phyloP scores from a whole-genome alignment of 306 rosid species.

The Adenanthera pavonina region DNA sequence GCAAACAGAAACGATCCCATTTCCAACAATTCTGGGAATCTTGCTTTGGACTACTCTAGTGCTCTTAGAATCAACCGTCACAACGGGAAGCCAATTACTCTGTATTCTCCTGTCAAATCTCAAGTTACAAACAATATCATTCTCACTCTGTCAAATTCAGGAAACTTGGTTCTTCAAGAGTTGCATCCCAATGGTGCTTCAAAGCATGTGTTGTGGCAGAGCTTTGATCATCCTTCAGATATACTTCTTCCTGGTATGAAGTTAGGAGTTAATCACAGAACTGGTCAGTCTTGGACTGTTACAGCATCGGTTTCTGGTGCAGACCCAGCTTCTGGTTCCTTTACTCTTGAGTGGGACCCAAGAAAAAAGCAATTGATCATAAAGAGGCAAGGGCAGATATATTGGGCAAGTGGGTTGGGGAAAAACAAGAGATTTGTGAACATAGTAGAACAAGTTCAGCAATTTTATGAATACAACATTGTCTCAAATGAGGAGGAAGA shows the following conservation, averaged over 20 bases:
- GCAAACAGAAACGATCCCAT: conserved; percentile 29
- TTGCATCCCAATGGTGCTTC: not conserved
- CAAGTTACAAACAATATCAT: not conserved
- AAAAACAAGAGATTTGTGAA: not conserved
- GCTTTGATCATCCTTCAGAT: conserved; percentile 30
- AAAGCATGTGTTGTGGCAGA: conserved; percentile 27
- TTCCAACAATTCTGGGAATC: not conserved
- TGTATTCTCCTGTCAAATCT: not conserved
- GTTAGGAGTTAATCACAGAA: conserved; percentile 8
- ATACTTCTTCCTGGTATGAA: conserved; percentile 5
- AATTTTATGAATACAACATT: not conserved
- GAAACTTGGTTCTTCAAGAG: conserved; percentile 34
- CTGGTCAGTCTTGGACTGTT: not conserved
- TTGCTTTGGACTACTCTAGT: conserved; percentile 6
- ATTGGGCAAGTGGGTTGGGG: not conserved
- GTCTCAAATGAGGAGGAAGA: conserved; percentile 19
- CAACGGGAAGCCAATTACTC: not conserved
- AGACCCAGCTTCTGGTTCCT: not conserved
- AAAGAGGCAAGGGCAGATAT: not conserved
- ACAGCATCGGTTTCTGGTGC: not conserved
- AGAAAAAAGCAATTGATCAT: not conserved
- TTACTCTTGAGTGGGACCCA: conserved; percentile 3
- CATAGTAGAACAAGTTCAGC: not conserved
- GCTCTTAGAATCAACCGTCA: conserved; percentile 10
- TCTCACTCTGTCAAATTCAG: conserved; percentile 24